Evolutionary conservation across 2,329 filamentous ascomycete genomes (phyloP).

Genomic region (Cytospora paraplurivora): DNA sequence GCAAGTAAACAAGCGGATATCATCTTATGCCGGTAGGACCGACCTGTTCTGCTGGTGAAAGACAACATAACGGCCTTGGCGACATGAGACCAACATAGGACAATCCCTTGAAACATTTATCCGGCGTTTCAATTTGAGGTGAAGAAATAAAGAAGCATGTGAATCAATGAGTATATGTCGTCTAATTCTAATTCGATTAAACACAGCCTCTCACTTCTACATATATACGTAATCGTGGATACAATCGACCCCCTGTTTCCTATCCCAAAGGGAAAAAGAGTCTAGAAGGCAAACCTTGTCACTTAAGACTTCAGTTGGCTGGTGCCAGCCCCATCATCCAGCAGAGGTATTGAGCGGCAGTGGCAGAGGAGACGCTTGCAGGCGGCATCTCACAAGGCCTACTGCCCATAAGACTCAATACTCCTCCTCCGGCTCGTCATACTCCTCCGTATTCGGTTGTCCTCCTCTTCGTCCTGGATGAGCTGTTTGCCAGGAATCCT

Average conservation of each 20-base stretch:
- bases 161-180: neutral
- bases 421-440: slow-evolving; percentile 34
- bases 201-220: neutral
- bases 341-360: neutral
- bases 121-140: neutral
- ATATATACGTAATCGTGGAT: neutral
- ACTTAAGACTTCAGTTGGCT: neutral
- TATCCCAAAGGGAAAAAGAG: neutral
- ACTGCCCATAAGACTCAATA: neutral
- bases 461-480: slow-evolving; percentile 45
- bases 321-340: neutral
- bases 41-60: neutral
- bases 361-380: neutral
- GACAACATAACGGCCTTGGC: neutral
- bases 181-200: neutral
- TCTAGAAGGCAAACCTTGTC: neutral
- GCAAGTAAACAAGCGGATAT: too few relatives aligned
- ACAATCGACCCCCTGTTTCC: neutral
- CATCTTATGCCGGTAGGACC: neutral
- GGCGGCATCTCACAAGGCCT: neutral
- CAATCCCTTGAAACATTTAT: neutral
- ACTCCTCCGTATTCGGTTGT: slow-evolving; percentile 43
- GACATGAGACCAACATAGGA: neutral
- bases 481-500: slow-evolving; percentile 43
- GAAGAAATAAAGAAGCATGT: neutral